A percentile compares a stretch with the other conserved stretches of the same genome.
These are phyloP conservation scores for Cinnamomum micranthum DNA, from an alignment of 164 flowering plant species.

Conservation along the genomic window DNA sequence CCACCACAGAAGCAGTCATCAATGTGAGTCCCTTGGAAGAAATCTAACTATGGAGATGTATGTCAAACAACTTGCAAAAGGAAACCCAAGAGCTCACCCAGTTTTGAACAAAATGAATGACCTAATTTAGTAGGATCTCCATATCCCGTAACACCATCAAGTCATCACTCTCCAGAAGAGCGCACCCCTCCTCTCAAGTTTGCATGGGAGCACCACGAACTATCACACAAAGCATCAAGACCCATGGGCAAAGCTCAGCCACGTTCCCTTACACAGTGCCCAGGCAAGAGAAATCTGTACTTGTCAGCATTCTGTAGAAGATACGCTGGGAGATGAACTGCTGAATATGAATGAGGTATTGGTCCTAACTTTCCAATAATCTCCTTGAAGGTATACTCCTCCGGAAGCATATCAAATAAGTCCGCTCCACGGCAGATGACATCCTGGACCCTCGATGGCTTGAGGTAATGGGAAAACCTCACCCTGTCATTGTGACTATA, in stretches of 20 bases:
- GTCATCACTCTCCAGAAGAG: slow-evolving; percentile 8
- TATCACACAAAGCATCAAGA: slow-evolving; percentile 1
- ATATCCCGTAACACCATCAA: slow-evolving; percentile 4
- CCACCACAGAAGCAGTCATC: slow-evolving; percentile 7
- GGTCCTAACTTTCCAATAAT: slow-evolving; percentile 84
- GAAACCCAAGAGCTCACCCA: slow-evolving; percentile 16
- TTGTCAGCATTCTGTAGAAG: slow-evolving; percentile 61
- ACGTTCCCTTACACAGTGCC: slow-evolving; percentile 68
- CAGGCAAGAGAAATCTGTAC: slow-evolving; percentile 74
- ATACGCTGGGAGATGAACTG: slow-evolving; percentile 76
- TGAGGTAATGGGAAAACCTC: slow-evolving; percentile 64
- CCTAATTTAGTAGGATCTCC: slow-evolving; percentile 23
- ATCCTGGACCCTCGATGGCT: slow-evolving; percentile 67
- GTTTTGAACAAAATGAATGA: slow-evolving; percentile 20
- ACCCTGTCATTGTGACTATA: slow-evolving; percentile 90
- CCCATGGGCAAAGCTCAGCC: slow-evolving; percentile 29
- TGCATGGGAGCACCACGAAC: slow-evolving; percentile 5
- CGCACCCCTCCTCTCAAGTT: neutral
- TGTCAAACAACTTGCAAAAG: slow-evolving; percentile 5
- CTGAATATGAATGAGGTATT: slow-evolving; percentile 74
- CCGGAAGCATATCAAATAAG: slow-evolving; percentile 90
- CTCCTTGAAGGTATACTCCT: slow-evolving; percentile 84
- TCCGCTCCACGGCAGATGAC: slow-evolving; percentile 74
- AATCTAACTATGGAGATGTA: slow-evolving; percentile 11
- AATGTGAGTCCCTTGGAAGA: slow-evolving; percentile 15